Evolutionary conservation across 2,329 filamentous ascomycete genomes (phyloP), one percentile per base, ranked within the genome.

Genomic region (Nigrospora oryzae): DNA sequence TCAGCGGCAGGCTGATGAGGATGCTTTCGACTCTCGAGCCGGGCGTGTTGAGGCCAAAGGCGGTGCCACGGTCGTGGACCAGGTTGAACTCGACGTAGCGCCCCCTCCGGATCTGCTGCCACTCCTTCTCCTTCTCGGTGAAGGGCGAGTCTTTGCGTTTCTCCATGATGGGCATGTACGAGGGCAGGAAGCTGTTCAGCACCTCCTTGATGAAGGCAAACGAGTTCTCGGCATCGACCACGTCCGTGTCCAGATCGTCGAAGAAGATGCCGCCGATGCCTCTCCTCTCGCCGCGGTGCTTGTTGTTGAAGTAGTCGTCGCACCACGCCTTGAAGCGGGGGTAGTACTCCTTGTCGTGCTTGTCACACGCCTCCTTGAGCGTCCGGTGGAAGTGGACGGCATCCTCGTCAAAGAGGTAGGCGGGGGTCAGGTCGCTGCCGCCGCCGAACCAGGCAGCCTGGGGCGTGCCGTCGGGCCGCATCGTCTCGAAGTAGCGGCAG

Each of bases 381-480:
- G 86, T 89, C 63, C 82, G 82, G 74, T 98, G 93, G 77, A 98
- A 98, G 66, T 96, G 91, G 46, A 94, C 86, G 34, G 88, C 91
- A 63, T 98, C 93, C 64, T 98, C 93, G 56, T 96, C 91, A 67
- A 95, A 97, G 31, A 98, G 79, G 63, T 97, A 98, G 35, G 78
- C 82, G 0, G 93, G 93, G 12, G 93, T 98, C 54, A 98, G 68
- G 65, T 98, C 93, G 43, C 88, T 90, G 46, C 93, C 93, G 42
- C 93, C 93, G 51, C 93, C 93, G 58, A 95, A 98, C 93, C 93
- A 98, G 91, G 93, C 98, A 8, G 89, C 85, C 52, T 91, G 89
- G 43, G 75, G 83, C 53, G 75, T 85, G 37, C 86, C 89, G 56
- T 91, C 84, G 10, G 85, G 79, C 56, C 91, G 86, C 49, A 87